Percentiles rank a stretch among this genome's conserved stretches.
These are phyloP conservation scores for Phytopythium oedochilum DNA, from an alignment of 352 stramenopile species.

Conservation along the genomic window DNA sequence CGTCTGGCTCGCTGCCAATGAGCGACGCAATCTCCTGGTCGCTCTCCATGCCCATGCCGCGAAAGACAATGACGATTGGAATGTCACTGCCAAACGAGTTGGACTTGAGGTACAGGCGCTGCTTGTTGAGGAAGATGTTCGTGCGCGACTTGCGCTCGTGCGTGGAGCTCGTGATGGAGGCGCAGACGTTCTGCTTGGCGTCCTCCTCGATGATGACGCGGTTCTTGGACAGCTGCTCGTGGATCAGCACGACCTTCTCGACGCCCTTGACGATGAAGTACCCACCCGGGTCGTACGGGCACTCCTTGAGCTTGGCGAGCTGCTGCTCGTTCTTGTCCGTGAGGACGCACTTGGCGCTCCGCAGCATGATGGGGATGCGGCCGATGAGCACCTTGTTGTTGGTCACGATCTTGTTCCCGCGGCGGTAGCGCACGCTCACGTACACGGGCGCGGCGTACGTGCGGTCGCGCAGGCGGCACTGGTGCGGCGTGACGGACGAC, in stretches of 20 bases:
- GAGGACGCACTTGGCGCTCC: constrained; percentile 95
- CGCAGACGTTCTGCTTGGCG: constrained; percentile 87
- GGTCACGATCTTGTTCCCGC: constrained; percentile 97
- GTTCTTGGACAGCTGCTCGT: constrained; percentile 99
- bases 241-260: constrained; percentile 99
- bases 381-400: constrained; percentile 97
- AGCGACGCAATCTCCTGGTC: constrained; percentile 99
- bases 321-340: constrained; percentile 92
- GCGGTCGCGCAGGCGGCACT: constrained; percentile 98
- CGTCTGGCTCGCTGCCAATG: constrained; percentile 91
- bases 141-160: constrained; percentile 97
- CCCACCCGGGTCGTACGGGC: constrained; percentile 98
- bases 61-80: constrained; percentile 96
- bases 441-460: constrained; percentile 99
- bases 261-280: constrained; percentile 99
- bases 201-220: constrained; percentile 99
- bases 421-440: constrained; percentile 98
- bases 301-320: constrained; percentile 97
- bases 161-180: constrained; percentile 97
- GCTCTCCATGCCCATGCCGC: constrained; percentile 97
- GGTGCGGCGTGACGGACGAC: constrained; percentile 93
- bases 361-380: constrained; percentile 98
- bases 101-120: constrained; percentile 97
- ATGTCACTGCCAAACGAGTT: constrained; percentile 98
- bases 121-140: constrained; percentile 98